These are phyloP conservation scores for Aegilops longissima DNA, from an alignment of 176 grass and related monocot genomes.

Conservation along the genomic window DNA sequence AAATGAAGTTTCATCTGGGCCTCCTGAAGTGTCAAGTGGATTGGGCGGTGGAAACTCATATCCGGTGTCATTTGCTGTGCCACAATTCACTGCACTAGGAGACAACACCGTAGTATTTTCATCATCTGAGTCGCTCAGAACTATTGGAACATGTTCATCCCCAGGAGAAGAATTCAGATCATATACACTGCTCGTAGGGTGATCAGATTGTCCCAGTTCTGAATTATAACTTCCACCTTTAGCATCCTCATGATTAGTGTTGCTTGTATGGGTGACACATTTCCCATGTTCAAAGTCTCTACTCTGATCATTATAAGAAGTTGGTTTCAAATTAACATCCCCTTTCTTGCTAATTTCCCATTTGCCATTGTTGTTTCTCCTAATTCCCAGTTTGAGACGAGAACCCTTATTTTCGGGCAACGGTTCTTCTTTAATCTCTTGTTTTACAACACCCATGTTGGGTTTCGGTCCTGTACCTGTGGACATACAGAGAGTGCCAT, in stretches of 20 bases:
- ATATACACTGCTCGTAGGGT: slow-evolving; percentile 15
- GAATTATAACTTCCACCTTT: slow-evolving; percentile 31
- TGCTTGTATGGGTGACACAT: slow-evolving; percentile 22
- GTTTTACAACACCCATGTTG: slow-evolving; percentile 25
- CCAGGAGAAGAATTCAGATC: slow-evolving; percentile 51
- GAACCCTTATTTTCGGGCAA: slow-evolving; percentile 19
- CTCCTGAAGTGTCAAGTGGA: slow-evolving; percentile 32
- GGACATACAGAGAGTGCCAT: slow-evolving; percentile 60
- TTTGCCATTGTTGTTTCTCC: slow-evolving; percentile 36
- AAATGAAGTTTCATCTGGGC: slow-evolving; percentile 34
- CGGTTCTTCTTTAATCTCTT: slow-evolving; percentile 51
- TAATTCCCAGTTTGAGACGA: slow-evolving; percentile 58
- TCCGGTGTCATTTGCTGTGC: slow-evolving; percentile 5
- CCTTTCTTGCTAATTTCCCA: slow-evolving; percentile 50
- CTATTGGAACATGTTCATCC: slow-evolving; percentile 48
- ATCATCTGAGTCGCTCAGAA: slow-evolving; percentile 92
- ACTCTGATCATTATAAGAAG: slow-evolving; percentile 28
- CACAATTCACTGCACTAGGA: slow-evolving; percentile 35
- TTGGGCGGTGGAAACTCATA: slow-evolving; percentile 22
- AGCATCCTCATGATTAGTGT: slow-evolving; percentile 8
- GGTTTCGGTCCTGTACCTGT: slow-evolving; percentile 28
- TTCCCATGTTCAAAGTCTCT: slow-evolving; percentile 28
- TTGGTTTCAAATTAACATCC: slow-evolving; percentile 11
- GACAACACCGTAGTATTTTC: slow-evolving; percentile 55
- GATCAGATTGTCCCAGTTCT: slow-evolving; percentile 29